These are phyloP conservation scores for Hymenoscyphus repandus DNA, from an alignment of 2,329 filamentous ascomycete genomes.

Conservation along the genomic window DNA sequence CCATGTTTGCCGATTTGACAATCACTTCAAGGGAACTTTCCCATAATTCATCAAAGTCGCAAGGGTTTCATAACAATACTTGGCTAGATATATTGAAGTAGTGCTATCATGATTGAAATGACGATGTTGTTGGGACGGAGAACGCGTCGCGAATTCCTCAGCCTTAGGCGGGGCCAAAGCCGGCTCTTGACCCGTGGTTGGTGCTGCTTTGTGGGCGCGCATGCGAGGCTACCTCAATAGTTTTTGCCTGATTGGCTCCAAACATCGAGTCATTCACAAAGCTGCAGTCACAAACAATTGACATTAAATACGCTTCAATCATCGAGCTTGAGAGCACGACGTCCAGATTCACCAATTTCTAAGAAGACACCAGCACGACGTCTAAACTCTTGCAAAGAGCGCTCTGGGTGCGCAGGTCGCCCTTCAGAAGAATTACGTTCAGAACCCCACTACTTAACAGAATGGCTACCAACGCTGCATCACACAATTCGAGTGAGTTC, in stretches of 20 bases:
- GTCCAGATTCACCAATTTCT: conserved; percentile 14
- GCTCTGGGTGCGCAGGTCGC: conserved; percentile 53
- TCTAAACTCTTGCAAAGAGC: conserved; percentile 49
- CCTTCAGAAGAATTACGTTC: conserved; percentile 37
- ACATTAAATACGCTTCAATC: neutral
- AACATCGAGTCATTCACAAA: conserved; percentile 9
- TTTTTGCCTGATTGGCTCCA: neutral
- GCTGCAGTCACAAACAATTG: conserved; percentile 1
- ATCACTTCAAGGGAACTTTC: neutral
- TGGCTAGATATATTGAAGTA: too few species aligned
- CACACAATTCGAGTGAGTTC: conserved; percentile 36
- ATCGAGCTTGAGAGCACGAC: conserved; percentile 4
- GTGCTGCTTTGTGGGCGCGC: too few species aligned
- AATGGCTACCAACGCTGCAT: conserved; percentile 55
- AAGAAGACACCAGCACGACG: conserved; percentile 33
- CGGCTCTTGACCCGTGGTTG: too few species aligned
- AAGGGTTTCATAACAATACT: too few species aligned
- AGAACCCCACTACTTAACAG: conserved; percentile 40
- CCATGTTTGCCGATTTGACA: conserved; percentile 19
- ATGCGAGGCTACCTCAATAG: neutral
- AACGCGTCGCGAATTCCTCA: neutral
- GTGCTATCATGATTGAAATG: neutral
- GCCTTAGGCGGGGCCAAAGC: neutral
- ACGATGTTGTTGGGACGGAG: neutral
- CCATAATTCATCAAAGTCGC: too few species aligned